Conservation (phyloP, 1,284 basidiomycete species). For the Athelia sp. region DNA sequence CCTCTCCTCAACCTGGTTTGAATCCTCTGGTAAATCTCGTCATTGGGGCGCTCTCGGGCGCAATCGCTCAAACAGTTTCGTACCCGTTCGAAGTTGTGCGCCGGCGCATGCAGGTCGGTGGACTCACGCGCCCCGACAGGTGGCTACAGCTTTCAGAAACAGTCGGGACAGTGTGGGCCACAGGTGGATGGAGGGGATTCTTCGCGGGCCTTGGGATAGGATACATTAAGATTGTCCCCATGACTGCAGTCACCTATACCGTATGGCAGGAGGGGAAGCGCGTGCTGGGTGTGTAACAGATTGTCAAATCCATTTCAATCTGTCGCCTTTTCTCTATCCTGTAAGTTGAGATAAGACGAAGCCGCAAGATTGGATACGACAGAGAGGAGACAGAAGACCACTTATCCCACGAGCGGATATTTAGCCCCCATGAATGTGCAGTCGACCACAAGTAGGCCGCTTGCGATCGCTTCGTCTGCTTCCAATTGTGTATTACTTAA, state of each 20-base stretch:
- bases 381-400: no score
- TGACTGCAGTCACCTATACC: slow-evolving; percentile 73
- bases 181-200: not conserved
- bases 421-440: no score
- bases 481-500: no score
- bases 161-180: not conserved
- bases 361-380: no score
- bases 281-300: slow-evolving; percentile 46
- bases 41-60: slow-evolving; percentile 13
- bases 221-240: not conserved
- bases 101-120: slow-evolving; percentile 19
- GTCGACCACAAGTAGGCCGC: no score
- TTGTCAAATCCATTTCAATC: no score
- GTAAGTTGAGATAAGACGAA: no score
- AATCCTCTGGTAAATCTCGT: slow-evolving; percentile 12
- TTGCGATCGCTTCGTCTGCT: no score
- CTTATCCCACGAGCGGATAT: no score
- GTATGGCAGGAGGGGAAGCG: slow-evolving; percentile 75
- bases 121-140: not conserved
- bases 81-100: slow-evolving; percentile 13
- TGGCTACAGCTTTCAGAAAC: not conserved
- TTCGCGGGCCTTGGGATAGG: not conserved
- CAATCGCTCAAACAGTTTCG: slow-evolving; percentile 9
- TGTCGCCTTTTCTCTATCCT: no score
- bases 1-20: no score